Conservation (phyloP, 1,139 yeast species). For the Debaryomyces sp. region DNA sequence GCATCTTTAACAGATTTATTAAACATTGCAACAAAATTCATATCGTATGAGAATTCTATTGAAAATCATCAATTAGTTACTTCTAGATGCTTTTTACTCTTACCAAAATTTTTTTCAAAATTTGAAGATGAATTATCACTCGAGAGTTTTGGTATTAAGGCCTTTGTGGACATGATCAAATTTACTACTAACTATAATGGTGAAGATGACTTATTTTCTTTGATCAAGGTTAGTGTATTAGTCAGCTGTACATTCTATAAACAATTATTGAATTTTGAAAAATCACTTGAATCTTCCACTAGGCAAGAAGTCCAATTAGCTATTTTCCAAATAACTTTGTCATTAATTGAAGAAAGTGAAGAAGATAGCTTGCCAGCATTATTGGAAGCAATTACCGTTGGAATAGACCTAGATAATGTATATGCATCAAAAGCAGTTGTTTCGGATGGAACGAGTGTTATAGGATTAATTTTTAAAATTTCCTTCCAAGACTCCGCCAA, state of each 20-base stretch:
- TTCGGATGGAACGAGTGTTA: slow-evolving; percentile 25
- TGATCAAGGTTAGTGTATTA: slow-evolving; percentile 49
- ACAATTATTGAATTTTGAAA: slow-evolving; percentile 44
- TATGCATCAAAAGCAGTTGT: slow-evolving; percentile 33
- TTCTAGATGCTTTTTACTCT: slow-evolving; percentile 47
- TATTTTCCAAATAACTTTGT: slow-evolving; percentile 31
- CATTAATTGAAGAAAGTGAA: slow-evolving; percentile 64
- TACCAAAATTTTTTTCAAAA: slow-evolving; percentile 62
- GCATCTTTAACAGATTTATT: slow-evolving; percentile 27
- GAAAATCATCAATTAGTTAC: slow-evolving; percentile 33
- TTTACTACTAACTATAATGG: slow-evolving; percentile 25
- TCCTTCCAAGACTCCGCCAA: slow-evolving; percentile 79
- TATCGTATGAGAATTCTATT: slow-evolving; percentile 16
- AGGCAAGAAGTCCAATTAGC: slow-evolving; percentile 27
- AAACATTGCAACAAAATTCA: slow-evolving; percentile 21
- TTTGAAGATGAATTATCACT: slow-evolving; percentile 40
- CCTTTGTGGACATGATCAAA: slow-evolving; percentile 38
- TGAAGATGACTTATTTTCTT: slow-evolving; percentile 22
- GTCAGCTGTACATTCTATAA: slow-evolving; percentile 59
- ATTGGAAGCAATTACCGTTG: slow-evolving; percentile 67
- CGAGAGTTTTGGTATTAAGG: slow-evolving; percentile 37
- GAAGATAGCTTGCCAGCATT: slow-evolving; percentile 82
- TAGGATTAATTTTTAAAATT: slow-evolving; percentile 61
- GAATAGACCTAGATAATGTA: slow-evolving; percentile 48
- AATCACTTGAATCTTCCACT: slow-evolving; percentile 15